These are phyloP conservation scores for Fomitopsis palustris DNA, from an alignment of 1,284 basidiomycete species.

Conservation along the genomic window DNA sequence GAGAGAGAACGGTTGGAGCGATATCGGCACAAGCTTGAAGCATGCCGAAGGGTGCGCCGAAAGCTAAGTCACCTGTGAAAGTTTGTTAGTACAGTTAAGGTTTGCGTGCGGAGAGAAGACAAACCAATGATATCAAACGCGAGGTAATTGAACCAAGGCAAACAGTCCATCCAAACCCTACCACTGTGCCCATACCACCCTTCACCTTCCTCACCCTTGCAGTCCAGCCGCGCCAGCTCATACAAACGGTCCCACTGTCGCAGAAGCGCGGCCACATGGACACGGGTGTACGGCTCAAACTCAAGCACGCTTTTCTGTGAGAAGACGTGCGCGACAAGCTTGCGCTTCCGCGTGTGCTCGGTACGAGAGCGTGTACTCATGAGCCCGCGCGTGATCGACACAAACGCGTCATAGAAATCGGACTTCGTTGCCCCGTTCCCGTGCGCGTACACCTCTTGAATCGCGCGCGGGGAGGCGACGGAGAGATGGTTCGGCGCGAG, in stretches of 20 bases:
- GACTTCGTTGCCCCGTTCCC: constrained; percentile 33
- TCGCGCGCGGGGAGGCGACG: constrained; percentile 42
- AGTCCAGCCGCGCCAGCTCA: not conserved
- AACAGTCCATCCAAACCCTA: constrained; percentile 17
- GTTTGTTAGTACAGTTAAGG: not conserved
- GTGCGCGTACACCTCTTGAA: constrained; percentile 38
- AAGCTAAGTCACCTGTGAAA: constrained; percentile 37
- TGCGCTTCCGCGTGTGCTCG: constrained; percentile 50
- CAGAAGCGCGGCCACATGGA: constrained; percentile 26
- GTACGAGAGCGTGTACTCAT: constrained; percentile 48
- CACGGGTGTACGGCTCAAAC: constrained; percentile 34
- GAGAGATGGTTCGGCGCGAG: constrained; percentile 49
- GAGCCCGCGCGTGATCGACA: constrained; percentile 23
- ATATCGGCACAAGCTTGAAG: constrained; percentile 19
- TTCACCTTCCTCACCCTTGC: constrained; percentile 9
- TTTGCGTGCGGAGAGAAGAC: not conserved
- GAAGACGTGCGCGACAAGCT: constrained; percentile 44
- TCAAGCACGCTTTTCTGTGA: constrained; percentile 34
- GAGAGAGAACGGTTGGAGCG: not conserved
- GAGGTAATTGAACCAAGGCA: constrained; percentile 39
- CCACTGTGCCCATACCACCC: constrained; percentile 8
- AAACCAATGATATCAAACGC: constrained; percentile 20
- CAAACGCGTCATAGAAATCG: constrained; percentile 46
- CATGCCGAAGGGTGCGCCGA: constrained; percentile 25
- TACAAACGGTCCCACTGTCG: constrained; percentile 35